A percentile compares a stretch with the other conserved stretches of the same genome.
Evolutionary conservation across 768 basidiomycete genomes (phyloP).

Genomic region (Leucosporidium yakuticum): DNA sequence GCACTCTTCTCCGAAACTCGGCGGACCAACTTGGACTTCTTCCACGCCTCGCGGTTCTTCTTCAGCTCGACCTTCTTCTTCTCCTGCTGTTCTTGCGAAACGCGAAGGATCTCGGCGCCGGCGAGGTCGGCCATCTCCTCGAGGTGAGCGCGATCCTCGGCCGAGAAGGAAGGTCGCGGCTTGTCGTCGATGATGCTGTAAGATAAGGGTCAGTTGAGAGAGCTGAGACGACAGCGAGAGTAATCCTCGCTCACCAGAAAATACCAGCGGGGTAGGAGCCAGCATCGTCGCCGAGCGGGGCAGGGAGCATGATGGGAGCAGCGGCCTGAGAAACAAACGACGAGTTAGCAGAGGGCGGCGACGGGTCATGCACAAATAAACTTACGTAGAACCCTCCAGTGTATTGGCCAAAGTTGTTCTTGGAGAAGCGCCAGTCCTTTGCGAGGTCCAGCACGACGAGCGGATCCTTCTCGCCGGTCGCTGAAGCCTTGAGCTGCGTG

Average conservation of each 20-base stretch:
- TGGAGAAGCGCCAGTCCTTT: slow-evolving; percentile 23
- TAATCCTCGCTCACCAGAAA: background rate
- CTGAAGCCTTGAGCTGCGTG: slow-evolving; percentile 21
- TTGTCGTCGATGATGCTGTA: slow-evolving; percentile 29
- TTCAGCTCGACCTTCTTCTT: background rate
- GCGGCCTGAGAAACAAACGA: slow-evolving; percentile 2
- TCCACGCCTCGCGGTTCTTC: slow-evolving; percentile 17
- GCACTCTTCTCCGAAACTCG: background rate
- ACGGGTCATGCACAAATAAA: no score
- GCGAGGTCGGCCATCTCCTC: slow-evolving; percentile 22
- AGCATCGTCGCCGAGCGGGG: slow-evolving; percentile 22
- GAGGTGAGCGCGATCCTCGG: slow-evolving; percentile 17
- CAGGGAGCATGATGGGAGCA: slow-evolving; percentile 23
- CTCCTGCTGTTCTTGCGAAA: background rate
- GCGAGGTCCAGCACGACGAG: slow-evolving; percentile 28
- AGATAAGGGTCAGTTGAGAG: background rate
- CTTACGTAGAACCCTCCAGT: slow-evolving; percentile 18
- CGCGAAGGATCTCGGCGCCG: slow-evolving; percentile 18
- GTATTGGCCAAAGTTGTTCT: slow-evolving; percentile 25
- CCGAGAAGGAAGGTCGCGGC: slow-evolving; percentile 5
- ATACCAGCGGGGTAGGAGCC: background rate
- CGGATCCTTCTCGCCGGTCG: slow-evolving; percentile 24
- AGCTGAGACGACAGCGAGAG: background rate
- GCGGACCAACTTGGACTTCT: slow-evolving; percentile 13
- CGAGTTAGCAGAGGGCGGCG: no score